These are phyloP conservation scores for Imleria badia DNA, from an alignment of 768 basidiomycete genomes.

Conservation along the genomic window DNA sequence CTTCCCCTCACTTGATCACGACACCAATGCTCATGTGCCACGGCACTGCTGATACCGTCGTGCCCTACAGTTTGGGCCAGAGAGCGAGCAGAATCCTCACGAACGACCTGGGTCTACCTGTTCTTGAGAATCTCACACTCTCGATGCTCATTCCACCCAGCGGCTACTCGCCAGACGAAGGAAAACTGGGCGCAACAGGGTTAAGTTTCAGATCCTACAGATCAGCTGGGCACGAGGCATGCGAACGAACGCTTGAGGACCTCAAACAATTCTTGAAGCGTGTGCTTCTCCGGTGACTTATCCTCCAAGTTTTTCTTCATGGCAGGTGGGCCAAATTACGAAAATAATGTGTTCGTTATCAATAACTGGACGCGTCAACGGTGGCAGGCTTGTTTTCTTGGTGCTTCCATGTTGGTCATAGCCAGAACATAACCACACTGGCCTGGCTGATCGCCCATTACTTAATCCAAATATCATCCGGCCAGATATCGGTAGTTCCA, in stretches of 20 bases:
- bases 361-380: background rate
- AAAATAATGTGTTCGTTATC: background rate
- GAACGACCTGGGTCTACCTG: conserved; percentile 49
- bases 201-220: conserved; percentile 67
- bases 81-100: conserved; percentile 59
- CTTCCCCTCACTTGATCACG: conserved; percentile 53
- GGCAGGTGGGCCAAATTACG: background rate
- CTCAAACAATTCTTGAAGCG: conserved; percentile 69
- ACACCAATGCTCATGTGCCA: conserved; percentile 88
- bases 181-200: conserved; percentile 40
- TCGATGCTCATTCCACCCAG: conserved; percentile 28
- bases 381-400: background rate
- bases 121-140: conserved; percentile 35
- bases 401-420: background rate
- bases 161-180: conserved; percentile 18
- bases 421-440: background rate
- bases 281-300: conserved; percentile 42
- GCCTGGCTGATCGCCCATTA: background rate
- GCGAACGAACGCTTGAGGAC: conserved; percentile 64
- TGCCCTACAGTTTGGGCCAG: conserved; percentile 54
- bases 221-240: conserved; percentile 66
- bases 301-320: background rate
- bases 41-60: conserved; percentile 73
- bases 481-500: background rate
- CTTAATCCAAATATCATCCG: background rate